Base-by-base conservation (phyloP, 2,329 filamentous ascomycete species). In the Leptographium galeiforme region DNA sequence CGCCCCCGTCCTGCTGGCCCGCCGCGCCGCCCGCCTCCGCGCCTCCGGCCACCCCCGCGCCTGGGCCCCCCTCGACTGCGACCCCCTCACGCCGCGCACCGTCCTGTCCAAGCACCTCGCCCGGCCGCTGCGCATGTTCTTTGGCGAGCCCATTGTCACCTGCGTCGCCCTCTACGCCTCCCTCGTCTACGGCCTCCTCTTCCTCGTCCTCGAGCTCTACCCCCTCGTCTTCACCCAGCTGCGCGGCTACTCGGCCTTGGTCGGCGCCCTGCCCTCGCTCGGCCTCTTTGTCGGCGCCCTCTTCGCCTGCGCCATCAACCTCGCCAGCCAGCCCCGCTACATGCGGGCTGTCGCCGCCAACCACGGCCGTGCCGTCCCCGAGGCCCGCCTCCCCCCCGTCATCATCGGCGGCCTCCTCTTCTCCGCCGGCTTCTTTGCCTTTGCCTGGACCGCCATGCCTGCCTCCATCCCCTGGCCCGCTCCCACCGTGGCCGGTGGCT, bases 121-220 rank as follows among this genome's bases (percentile, higher is more conserved):
- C 2, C 71, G 87, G 1, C 87, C 87, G 0, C 65, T 89, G 7
- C 74, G 82, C 30, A 90, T 91, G 86, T 71, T 85, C 46, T 50
- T 78, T 53, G 81, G 76, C 43, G 87, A 93, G 62, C 82, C 84
- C 48, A 85, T 91, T 49, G 85, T 90, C 51, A 59, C 41, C 55
- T 61, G 11, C 53, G 56, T 40, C 54, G 63, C 7, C 58, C 63
- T n/a, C 1, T 79, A 79, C 55, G 70, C 77, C 51, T 76, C 76
- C 10, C 65, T 81, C 36, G 66, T 75, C 0, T 82, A 79, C 58
- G 78, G 77, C 1, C 73, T 78, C 43, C 60, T 81, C 1, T 82
- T 79, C 61, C 72, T 67, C 1, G 64, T 79, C n/a, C 73, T 81
- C 59, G 77, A 77, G 1, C 78, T 76, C 1, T 75, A 80, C 53